phyloP scores from a whole-genome alignment of 257 asterid genomes.

The Fraxinus cuspidata region DNA sequence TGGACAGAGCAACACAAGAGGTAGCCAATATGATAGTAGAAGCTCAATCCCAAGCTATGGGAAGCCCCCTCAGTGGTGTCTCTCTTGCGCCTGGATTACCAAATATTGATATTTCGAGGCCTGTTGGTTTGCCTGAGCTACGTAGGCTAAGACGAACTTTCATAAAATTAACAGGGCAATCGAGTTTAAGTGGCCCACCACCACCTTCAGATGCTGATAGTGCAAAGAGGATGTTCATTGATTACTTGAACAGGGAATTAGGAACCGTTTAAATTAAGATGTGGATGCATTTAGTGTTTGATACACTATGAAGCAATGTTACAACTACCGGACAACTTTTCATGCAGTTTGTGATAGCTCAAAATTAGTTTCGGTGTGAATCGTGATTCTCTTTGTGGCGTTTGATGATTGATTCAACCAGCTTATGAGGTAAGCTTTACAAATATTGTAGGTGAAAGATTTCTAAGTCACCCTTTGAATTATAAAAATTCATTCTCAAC shows the following conservation, averaged over 20 bases:
- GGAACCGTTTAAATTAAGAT: conserved; percentile 40
- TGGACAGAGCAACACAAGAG: conserved; percentile 89
- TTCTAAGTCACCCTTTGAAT: no score
- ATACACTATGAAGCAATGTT: background rate
- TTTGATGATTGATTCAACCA: background rate
- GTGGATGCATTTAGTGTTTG: background rate
- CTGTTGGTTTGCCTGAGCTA: conserved; percentile 83
- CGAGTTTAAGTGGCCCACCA: conserved; percentile 92
- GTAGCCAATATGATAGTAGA: conserved; percentile 68
- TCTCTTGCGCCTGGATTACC: conserved; percentile 72
- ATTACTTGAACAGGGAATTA: conserved; percentile 89
- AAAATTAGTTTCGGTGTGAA: background rate
- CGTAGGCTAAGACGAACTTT: conserved; percentile 83
- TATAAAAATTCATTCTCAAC: no score
- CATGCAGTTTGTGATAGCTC: background rate
- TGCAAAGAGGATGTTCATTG: conserved; percentile 95
- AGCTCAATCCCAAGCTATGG: conserved; percentile 82
- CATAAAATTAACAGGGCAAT: conserved; percentile 76
- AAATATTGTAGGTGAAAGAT: no score
- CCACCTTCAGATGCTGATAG: conserved; percentile 85
- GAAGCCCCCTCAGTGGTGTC: conserved; percentile 58
- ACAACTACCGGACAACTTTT: background rate
- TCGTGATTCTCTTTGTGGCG: background rate
- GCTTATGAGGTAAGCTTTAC: background rate
- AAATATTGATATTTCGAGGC: conserved; percentile 56